Base-by-base conservation (phyloP, 176 grass and related monocot species). In the barley (Hordeum vulgare) region DNA sequence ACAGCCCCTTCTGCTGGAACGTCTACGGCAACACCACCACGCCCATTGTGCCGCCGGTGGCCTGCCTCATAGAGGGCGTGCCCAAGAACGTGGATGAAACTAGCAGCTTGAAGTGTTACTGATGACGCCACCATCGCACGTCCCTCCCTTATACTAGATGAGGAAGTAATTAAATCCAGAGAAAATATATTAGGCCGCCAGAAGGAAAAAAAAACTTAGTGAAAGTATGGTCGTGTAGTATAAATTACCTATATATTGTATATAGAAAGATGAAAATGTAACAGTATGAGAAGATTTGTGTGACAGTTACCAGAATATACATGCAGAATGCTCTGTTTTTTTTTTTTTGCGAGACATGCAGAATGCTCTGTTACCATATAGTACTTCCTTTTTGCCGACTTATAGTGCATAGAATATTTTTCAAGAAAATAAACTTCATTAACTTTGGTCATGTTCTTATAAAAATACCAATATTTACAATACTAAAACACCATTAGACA, bases 1-100 rank as follows among this genome's bases (percentile, higher is more conserved):
- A 79, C 25, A 77, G 88, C 17, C 87, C 96, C 0, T 98, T 98
- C 88, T 98, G 96, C 78, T 98, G 96, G 96, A 98, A 93, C 39
- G 88, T 88, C 2, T 98, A 98, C 44, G 96, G 96, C 12, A 82
- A 9, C 28, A 39, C 84, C 5, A 49, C 70, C 33, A 81, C 90
- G 61, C 88, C 88, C 63, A 98, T 85, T 1, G 88, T 95, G 61
- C 96, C 96, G 51, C 96, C 96, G 6, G 57, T 93, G 24, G 21
- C 34, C 9, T 97, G 95, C 86, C 86, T 97, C 76, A 63, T 80
- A 28, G 80, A 80, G 1, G 96, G 96, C 66, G 54, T 78, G 54
- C 96, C 96, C 0, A 54, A 39, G 45, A 88, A 82, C 49, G 11
- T 65, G 13, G 51, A 63, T 2, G 89, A 90, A 0, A 79, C 13